Percentiles rank a stretch among this genome's conserved stretches.
These are phyloP conservation scores for Kwoniella botswanensis DNA, from an alignment of 768 basidiomycete species.

Conservation along the genomic window DNA sequence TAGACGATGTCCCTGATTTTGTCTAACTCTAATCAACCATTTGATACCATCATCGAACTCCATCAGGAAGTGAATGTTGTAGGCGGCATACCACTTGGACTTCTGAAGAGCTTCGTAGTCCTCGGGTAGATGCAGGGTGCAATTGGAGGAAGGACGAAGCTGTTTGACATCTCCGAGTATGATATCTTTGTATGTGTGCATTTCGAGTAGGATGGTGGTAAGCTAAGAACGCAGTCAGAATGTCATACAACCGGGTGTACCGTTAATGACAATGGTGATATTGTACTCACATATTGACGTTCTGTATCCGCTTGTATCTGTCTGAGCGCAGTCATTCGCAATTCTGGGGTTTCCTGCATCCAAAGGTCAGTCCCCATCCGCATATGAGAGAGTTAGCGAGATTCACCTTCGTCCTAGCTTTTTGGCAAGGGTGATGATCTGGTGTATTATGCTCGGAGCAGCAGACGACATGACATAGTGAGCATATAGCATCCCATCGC, in stretches of 20 bases:
- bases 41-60: slow-evolving; percentile 27
- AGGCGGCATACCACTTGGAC: not conserved
- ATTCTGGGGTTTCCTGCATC: not conserved
- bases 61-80: slow-evolving; percentile 26
- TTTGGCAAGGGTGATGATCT: not conserved
- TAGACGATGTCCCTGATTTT: not conserved
- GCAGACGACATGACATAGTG: not conserved
- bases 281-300: too few species aligned
- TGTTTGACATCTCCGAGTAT: not conserved
- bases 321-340: not conserved
- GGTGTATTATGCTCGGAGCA: slow-evolving; percentile 4
- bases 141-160: slow-evolving; percentile 6
- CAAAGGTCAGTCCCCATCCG: too few species aligned
- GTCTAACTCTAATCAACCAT: slow-evolving; percentile 24
- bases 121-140: not conserved
- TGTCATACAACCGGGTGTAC: too few species aligned
- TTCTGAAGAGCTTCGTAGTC: not conserved
- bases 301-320: too few species aligned
- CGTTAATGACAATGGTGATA: too few species aligned
- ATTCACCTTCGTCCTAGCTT: too few species aligned
- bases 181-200: not conserved
- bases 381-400: too few species aligned
- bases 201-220: not conserved
- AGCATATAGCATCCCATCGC: not conserved
- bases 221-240: not conserved